Conservation (phyloP, 2,329 filamentous ascomycete genomes). For the Mycosphaerella arachidis region DNA sequence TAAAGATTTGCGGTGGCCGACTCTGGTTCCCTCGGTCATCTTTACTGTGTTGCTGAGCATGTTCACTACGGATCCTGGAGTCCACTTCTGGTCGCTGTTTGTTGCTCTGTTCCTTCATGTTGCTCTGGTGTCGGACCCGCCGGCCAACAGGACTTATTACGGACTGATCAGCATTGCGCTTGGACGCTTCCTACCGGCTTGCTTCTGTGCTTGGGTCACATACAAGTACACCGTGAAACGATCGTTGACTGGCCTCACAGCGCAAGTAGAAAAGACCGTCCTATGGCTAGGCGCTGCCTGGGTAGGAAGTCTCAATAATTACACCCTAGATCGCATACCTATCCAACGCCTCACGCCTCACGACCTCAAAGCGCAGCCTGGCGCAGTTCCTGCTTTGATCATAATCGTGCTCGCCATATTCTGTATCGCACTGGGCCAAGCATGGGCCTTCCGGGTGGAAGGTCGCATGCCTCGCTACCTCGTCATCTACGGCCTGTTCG, state of each 20-base stretch:
- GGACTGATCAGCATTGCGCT: slow-evolving; percentile 71
- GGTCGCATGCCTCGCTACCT: slow-evolving; percentile 75
- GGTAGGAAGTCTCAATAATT: slow-evolving; percentile 88
- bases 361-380: slow-evolving; percentile 83
- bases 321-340: slow-evolving; percentile 90
- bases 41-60: slow-evolving; percentile 76
- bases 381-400: slow-evolving; percentile 75
- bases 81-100: slow-evolving; percentile 84
- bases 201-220: slow-evolving; percentile 82
- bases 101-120: slow-evolving; percentile 83
- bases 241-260: slow-evolving; percentile 65
- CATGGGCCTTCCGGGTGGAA: slow-evolving; percentile 81
- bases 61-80: slow-evolving; percentile 69
- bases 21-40: slow-evolving; percentile 74
- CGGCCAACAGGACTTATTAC: slow-evolving; percentile 59
- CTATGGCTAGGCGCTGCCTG: slow-evolving; percentile 88
- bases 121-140: slow-evolving; percentile 83
- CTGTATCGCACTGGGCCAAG: slow-evolving; percentile 66
- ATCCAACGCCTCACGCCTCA: slow-evolving; percentile 87
- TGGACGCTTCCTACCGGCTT: slow-evolving; percentile 78
- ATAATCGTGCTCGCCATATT: slow-evolving; percentile 69
- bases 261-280: slow-evolving; percentile 84
- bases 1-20: slow-evolving; percentile 74
- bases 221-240: slow-evolving; percentile 77
- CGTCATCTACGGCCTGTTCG: slow-evolving; percentile 68